Evolutionary conservation across 495 filamentous ascomycete genomes (phyloP).

Genomic region (Aspergillus sclerotioniger): DNA sequence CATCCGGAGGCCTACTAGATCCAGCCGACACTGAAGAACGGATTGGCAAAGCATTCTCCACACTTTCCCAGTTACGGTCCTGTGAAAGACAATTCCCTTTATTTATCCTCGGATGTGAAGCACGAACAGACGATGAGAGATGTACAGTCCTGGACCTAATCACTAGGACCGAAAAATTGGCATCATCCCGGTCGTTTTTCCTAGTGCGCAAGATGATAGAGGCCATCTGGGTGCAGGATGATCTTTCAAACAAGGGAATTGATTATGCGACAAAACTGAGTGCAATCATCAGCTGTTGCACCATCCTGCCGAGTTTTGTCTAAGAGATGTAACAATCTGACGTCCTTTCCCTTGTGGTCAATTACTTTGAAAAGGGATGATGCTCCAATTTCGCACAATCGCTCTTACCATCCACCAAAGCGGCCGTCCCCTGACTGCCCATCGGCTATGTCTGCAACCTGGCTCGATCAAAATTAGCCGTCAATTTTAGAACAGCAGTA

Average conservation of each 20-base stretch:
- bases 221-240: slow-evolving; percentile 16
- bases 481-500: no score
- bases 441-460: no score
- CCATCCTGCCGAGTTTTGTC: slow-evolving; percentile 14
- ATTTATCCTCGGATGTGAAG: slow-evolving; percentile 15
- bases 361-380: no score
- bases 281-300: slow-evolving; percentile 8
- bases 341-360: no score
- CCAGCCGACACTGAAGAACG: slow-evolving; percentile 1
- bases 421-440: no score
- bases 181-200: slow-evolving; percentile 5
- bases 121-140: slow-evolving; percentile 13
- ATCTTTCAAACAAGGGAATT: slow-evolving; percentile 10
- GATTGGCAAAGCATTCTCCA: slow-evolving; percentile 3
- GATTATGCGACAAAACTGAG: slow-evolving; percentile 9
- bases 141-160: slow-evolving; percentile 12
- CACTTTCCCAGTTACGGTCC: neutral
- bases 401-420: no score
- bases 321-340: neutral
- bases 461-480: no score
- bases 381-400: no score
- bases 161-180: slow-evolving; percentile 9
- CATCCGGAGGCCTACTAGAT: slow-evolving; percentile 8
- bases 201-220: slow-evolving; percentile 6
- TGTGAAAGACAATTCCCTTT: slow-evolving; percentile 17